Base-by-base conservation (phyloP, 495 filamentous ascomycete genomes). In the Thozetella sp. region DNA sequence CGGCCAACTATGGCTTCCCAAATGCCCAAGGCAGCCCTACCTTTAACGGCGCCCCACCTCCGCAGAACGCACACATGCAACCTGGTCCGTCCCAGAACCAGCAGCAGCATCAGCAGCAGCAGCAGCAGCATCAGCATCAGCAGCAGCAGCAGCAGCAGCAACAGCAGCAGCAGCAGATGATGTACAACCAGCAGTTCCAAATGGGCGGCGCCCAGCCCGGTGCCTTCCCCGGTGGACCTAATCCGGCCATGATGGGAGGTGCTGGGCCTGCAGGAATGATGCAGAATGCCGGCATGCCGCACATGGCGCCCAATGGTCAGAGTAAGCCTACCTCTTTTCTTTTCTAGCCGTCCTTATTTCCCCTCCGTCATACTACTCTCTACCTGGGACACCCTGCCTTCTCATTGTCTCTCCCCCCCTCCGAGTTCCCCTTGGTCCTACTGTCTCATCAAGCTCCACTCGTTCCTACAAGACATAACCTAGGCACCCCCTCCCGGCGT, bases 241-340 rank as follows among this genome's bases (percentile, higher is more conserved):
- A 79, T 61, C 70, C 70, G 25, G 65, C 67, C 63, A 75, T 81
- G 75, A 82, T 81, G 77, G 68, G 74, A 58, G 76, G 60, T 65
- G 73, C 72, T 55, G 73, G 72, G 55, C 72, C 76, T 72, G 76
- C 78, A 73, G 78, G 75, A 70, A 80, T 82, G 77, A 81, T 81
- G 79, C 79, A 78, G 74, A 80, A 77, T 66, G 56, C 77, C 70
- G 75, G 68, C 67, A 79, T 81, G 78, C 77, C 69, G 59, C 78
- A 80, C 74, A 79, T 79, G 77, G 74, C 70, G 64, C 68, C 75
- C 57, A 81, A 80, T 77, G 74, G 76, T 57, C 78, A 80, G 64
- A 80, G 78, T 81, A 76, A 77, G 79, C 68, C 12, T 37, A 30
- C 53, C 58, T 50, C 22, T 40, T 60, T 59, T 61, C 46, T 54